A percentile compares a stretch with the other conserved stretches of the same genome.
Evolutionary conservation across 139 green algal genomes (phyloP).

Genomic region (Desmodesmus armatus): DNA sequence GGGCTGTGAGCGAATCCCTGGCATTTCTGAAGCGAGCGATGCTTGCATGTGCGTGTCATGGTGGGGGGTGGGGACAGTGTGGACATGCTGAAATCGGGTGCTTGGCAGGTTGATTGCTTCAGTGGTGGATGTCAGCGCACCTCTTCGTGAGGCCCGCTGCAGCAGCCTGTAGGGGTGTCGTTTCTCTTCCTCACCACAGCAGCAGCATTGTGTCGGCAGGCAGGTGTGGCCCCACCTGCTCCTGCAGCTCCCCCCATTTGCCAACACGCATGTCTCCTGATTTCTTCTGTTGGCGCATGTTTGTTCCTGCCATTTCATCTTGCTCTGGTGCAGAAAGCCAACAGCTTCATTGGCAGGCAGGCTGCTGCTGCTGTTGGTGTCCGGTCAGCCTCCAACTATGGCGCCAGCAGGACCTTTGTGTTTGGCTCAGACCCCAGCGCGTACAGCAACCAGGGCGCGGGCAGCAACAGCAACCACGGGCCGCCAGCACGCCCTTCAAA

Average conservation of each 20-base stretch:
- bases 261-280: no score
- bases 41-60: background rate
- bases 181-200: background rate
- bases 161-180: background rate
- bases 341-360: slow-evolving; percentile 43
- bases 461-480: background rate
- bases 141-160: background rate
- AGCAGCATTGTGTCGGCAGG: background rate
- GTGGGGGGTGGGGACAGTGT: no score
- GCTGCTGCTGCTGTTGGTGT: slow-evolving; percentile 2
- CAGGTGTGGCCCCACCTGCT: background rate
- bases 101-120: background rate
- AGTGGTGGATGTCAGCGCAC: background rate
- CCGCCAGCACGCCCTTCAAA: background rate
- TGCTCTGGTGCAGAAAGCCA: background rate
- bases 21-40: no score
- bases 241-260: background rate
- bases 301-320: no score
- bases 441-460: slow-evolving; percentile 22
- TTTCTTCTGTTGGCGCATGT: no score
- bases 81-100: background rate
- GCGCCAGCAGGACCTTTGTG: slow-evolving; percentile 38
- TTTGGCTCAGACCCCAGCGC: slow-evolving; percentile 37
- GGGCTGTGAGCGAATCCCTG: no score
- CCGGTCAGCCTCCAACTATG: slow-evolving; percentile 41